Evolutionary conservation across 31 red algal species (phyloP), one percentile per base, ranked within the genome.

Genomic region (Endocladia muricata): DNA sequence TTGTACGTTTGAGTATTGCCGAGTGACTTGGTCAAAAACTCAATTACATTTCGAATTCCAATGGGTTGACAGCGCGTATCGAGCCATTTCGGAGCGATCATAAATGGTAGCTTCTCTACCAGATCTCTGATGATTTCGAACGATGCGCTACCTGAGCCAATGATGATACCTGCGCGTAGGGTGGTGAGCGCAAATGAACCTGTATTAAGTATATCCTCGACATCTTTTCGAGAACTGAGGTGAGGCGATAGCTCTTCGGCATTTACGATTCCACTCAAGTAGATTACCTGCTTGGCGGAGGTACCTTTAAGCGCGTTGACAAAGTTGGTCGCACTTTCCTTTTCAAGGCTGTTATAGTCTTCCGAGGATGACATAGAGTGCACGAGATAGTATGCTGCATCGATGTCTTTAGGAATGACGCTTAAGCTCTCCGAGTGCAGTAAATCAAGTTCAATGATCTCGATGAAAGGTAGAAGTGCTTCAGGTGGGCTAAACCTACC

Each of bases 141-240:
- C 19, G 74, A 77, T 35, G 74, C 55, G 44, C 74, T 66, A 35
- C 74, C 74, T 26, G 58, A 66, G 35, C 74, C 74, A 32, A 77
- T 66, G 44, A 77, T 77, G 29, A 77, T 36, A 32, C 29, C 74
- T 21, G 74, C 74, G 26, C 74, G 37, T 61, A 77, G 42, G 21
- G 25, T 26, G 23, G 74, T 77, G 28, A 77, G 25, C 29, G 55
- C 17, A 34, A 65, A 21, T 30, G 21, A 38, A 28, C 74, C 26
- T 25, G 26, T 36, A 25, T 35, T 41, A 30, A 77, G 42, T n/a
- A 66, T 65, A n/a, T 25, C 21, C 40, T 65, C 74, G 32, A 77
- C 74, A 23, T 77, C 56, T 23, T 35, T 19, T 65, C 74, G 55
- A 65, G 31, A 39, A n/a, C 32, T 36, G 19, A 77, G 74, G 42